Conservation (phyloP, 148 eudicot species). For the Camellia lanceoleosa region DNA sequence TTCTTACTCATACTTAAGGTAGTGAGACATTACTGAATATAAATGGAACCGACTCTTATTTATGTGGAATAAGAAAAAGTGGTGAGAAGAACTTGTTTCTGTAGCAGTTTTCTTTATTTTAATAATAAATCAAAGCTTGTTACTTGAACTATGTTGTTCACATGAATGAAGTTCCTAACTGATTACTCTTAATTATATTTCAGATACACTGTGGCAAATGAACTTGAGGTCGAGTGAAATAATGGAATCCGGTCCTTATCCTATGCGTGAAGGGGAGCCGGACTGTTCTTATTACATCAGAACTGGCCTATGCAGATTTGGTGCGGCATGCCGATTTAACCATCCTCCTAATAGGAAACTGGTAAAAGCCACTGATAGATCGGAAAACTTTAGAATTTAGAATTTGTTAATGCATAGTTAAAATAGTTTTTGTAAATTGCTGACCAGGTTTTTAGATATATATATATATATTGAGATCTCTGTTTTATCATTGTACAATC, state of each 20-base stretch:
- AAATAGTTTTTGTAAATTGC: not conserved
- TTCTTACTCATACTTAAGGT: not conserved
- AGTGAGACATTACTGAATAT: not conserved
- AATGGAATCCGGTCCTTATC: constrained; percentile 76
- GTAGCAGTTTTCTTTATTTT: not conserved
- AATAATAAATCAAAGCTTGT: not conserved
- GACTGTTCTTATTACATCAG: constrained; percentile 94
- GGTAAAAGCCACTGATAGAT: constrained; percentile 40
- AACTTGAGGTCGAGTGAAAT: constrained; percentile 59
- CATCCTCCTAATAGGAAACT: constrained; percentile 89
- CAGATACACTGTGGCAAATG: constrained; percentile 79
- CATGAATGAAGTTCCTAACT: constrained; percentile 1
- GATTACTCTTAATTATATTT: constrained; percentile 14
- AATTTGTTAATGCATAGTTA: not conserved
- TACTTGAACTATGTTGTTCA: constrained; percentile 12
- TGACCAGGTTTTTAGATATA: not conserved
- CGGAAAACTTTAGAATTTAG: not conserved
- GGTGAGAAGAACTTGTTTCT: not conserved
- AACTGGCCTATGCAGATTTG: constrained; percentile 96
- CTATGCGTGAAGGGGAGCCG: constrained; percentile 92
- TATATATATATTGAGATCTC: not conserved
- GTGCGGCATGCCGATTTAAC: constrained; percentile 82
- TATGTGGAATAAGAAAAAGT: not conserved
- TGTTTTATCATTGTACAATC: not conserved
- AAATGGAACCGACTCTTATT: not conserved